phyloP scores from a whole-genome alignment of 305 asterid genomes.

The Lippia alba region DNA sequence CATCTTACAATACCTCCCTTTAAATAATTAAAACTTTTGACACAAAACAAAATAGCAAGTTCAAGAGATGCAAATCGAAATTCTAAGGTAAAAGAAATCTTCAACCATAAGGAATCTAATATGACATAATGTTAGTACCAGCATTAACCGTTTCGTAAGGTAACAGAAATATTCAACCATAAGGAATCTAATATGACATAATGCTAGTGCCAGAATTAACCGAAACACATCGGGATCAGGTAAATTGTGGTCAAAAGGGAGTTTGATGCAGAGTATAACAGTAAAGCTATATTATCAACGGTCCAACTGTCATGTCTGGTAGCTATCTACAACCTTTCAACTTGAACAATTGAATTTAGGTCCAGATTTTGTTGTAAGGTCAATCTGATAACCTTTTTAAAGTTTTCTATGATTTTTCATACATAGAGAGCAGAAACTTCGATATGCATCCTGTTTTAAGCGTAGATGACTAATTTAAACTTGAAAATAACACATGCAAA shows the following conservation, averaged over 20 bases:
- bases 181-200: constrained; percentile 6
- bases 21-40: neutral
- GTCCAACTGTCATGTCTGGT: neutral
- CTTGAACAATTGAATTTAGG: constrained; percentile 19
- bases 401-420: constrained; percentile 1
- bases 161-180: neutral
- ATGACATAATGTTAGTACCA: neutral
- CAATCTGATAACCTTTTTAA: constrained; percentile 24
- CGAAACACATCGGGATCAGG: neutral
- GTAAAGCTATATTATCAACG: neutral
- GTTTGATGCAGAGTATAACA: constrained; percentile 15
- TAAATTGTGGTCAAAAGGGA: constrained; percentile 17
- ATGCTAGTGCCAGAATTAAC: too few species aligned
- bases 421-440: constrained; percentile 19
- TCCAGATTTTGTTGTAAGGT: constrained; percentile 12
- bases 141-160: neutral
- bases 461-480: constrained; percentile 10
- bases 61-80: neutral
- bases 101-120: neutral
- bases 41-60: constrained; percentile 3
- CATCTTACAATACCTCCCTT: neutral
- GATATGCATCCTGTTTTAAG: constrained; percentile 23
- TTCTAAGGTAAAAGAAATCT: neutral
- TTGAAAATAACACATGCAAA: constrained; percentile 22
- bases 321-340: neutral